Percentiles rank a stretch among this genome's conserved stretches.
Evolutionary conservation across 78 protist genomes (phyloP).

Genomic region (Andalucia godoyi): DNA sequence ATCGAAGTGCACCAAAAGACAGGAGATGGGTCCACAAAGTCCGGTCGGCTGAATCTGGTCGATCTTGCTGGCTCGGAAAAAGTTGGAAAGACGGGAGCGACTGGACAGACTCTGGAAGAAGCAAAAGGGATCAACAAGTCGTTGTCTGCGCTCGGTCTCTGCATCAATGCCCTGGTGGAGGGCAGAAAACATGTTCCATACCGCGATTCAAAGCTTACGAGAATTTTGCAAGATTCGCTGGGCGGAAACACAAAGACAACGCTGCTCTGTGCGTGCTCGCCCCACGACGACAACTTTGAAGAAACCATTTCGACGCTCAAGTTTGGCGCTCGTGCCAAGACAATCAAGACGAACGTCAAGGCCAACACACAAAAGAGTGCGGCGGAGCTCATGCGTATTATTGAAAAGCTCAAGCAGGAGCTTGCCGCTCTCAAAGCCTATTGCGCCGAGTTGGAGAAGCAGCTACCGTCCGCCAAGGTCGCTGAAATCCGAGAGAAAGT

Average conservation of each 20-base stretch:
- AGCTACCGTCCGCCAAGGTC: background rate
- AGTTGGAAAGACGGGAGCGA: conserved; percentile 70
- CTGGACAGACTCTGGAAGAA: conserved; percentile 35
- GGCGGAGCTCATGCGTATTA: too few species aligned
- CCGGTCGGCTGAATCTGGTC: conserved; percentile 67
- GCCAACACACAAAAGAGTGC: background rate
- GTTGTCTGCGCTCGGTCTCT: conserved; percentile 71
- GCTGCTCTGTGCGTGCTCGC: conserved; percentile 7
- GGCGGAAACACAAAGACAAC: conserved; percentile 9
- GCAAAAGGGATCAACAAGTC: conserved; percentile 78
- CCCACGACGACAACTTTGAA: conserved; percentile 6
- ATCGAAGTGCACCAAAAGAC: conserved; percentile 34
- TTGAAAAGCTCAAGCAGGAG: too few species aligned
- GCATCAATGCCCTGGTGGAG: conserved; percentile 13
- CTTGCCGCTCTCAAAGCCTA: background rate
- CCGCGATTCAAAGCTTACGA: conserved; percentile 6
- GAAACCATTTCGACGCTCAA: background rate
- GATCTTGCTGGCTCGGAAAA: conserved; percentile 90
- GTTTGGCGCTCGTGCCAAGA: background rate
- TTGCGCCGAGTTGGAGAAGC: background rate
- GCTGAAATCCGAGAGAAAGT: too few species aligned
- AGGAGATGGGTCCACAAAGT: too few species aligned
- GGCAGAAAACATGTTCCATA: background rate
- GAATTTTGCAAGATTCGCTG: background rate
- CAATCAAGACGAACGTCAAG: conserved; percentile 1